Evolutionary conservation across 108 stramenopile species (phyloP).

Genomic region (Aurantiochytrium sp.): DNA sequence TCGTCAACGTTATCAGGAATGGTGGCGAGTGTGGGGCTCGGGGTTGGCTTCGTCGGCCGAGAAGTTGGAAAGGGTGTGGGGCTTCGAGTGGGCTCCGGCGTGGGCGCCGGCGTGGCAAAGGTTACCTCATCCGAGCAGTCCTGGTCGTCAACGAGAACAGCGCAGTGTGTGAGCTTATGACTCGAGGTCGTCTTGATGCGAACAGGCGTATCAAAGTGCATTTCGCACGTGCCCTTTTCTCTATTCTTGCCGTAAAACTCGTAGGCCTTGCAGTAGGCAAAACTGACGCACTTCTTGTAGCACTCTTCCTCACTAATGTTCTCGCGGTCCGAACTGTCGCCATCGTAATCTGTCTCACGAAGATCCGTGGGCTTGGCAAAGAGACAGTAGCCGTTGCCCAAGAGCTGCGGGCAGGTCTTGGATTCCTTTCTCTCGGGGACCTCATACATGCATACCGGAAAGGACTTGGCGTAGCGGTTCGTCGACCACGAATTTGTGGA

Average conservation of each 20-base stretch:
- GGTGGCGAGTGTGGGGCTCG: no score
- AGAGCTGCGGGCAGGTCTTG: neutral
- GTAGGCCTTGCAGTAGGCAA: neutral
- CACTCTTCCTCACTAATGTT: neutral
- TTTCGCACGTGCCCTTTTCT: neutral
- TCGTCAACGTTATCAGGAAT: no score
- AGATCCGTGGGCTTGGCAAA: neutral
- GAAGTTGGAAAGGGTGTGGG: neutral
- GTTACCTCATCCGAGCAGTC: neutral
- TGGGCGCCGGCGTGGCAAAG: neutral
- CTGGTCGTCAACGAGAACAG: no score
- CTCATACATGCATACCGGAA: neutral
- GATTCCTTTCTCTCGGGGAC: neutral
- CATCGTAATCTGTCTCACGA: neutral
- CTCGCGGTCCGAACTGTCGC: neutral
- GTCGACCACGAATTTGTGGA: no score
- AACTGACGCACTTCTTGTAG: neutral
- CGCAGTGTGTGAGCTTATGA: no score
- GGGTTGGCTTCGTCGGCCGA: no score
- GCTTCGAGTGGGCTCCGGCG: neutral
- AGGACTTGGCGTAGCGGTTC: no score
- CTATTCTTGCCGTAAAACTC: neutral
- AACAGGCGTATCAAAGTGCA: neutral
- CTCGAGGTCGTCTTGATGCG: neutral
- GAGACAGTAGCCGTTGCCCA: neutral